A percentile compares a stretch with the other conserved stretches of the same genome.
Evolutionary conservation across 73 alveolate species (phyloP).

Genomic region (Symbiodinium pilosum): DNA sequence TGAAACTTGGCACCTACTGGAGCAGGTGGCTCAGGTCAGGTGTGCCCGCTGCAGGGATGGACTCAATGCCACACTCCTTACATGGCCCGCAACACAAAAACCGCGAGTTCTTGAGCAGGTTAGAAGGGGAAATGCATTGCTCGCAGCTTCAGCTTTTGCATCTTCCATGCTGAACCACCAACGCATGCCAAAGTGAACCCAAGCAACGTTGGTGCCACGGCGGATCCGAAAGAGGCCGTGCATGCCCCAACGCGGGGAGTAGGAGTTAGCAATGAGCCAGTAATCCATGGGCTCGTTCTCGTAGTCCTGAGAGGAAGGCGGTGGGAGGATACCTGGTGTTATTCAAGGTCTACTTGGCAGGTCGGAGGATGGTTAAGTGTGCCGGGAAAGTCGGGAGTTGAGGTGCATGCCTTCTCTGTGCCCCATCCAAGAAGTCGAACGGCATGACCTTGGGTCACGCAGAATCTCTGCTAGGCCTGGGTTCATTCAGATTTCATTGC

Average conservation of each 20-base stretch:
- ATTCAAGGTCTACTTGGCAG: too few species aligned
- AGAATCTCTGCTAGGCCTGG: too few species aligned
- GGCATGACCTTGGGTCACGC: conserved; percentile 96
- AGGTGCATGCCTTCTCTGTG: conserved; percentile 1
- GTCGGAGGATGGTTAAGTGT: too few species aligned
- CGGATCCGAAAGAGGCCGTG: conserved; percentile 95
- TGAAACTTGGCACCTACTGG: neutral
- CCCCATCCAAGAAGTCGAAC: conserved; percentile 98
- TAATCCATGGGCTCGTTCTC: conserved; percentile 92
- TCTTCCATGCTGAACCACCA: too few species aligned
- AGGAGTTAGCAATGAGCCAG: conserved; percentile 96
- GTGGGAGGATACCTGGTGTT: too few species aligned
- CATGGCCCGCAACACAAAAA: too few species aligned
- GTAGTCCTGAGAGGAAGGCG: neutral
- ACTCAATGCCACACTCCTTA: conserved; percentile 25
- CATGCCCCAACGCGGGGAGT: conserved; percentile 97
- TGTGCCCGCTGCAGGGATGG: conserved; percentile 80
- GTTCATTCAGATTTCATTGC: too few species aligned
- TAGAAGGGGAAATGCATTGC: too few species aligned
- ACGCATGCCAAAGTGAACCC: neutral
- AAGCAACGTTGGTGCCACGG: conserved; percentile 64
- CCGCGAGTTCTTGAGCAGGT: too few species aligned
- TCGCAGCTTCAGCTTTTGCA: too few species aligned
- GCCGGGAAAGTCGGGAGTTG: too few species aligned
- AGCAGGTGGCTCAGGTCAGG: conserved; percentile 30